These are phyloP conservation scores for Jackrogersella multiformis DNA, from an alignment of 495 filamentous ascomycete genomes.

Conservation along the genomic window DNA sequence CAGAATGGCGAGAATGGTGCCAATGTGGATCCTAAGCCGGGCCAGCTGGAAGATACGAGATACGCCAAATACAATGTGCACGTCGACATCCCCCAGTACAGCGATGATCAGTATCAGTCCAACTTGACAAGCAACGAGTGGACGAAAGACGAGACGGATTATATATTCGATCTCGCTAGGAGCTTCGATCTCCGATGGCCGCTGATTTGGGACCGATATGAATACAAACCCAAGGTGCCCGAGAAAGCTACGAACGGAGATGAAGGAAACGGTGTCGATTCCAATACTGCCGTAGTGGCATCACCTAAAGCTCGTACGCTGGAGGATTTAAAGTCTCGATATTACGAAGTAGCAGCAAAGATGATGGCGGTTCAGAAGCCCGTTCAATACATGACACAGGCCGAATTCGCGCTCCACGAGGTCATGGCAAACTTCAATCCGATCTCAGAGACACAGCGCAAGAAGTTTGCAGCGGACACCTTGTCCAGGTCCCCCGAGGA, in stretches of 20 bases:
- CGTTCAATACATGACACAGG: constrained; percentile 80
- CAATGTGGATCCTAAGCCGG: constrained; percentile 25
- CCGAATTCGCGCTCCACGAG: constrained; percentile 83
- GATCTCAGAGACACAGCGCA: constrained; percentile 76
- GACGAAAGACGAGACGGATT: constrained; percentile 93
- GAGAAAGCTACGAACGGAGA: constrained; percentile 39
- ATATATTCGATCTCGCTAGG: constrained; percentile 74
- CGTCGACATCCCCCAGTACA: constrained; percentile 77
- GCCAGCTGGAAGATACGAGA: constrained; percentile 57
- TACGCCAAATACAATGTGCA: constrained; percentile 87
- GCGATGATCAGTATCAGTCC: constrained; percentile 83
- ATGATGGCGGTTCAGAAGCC: constrained; percentile 87
- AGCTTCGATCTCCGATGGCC: constrained; percentile 89
- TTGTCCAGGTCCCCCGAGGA: constrained; percentile 85
- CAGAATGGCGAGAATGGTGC: constrained; percentile 24
- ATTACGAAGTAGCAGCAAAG: constrained; percentile 84
- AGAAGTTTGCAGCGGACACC: constrained; percentile 81
- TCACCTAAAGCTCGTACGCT: constrained; percentile 67
- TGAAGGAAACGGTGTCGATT: constrained; percentile 38
- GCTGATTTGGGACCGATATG: constrained; percentile 92
- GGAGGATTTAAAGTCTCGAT: constrained; percentile 91
- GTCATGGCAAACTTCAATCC: constrained; percentile 87
- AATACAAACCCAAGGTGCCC: constrained; percentile 66
- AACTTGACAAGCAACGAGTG: constrained; percentile 78
- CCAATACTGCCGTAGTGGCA: constrained; percentile 58